Evolutionary conservation across 805 yeast species (phyloP), one percentile per base, ranked within the genome.

Genomic region (Hanseniaspora osmophila): DNA sequence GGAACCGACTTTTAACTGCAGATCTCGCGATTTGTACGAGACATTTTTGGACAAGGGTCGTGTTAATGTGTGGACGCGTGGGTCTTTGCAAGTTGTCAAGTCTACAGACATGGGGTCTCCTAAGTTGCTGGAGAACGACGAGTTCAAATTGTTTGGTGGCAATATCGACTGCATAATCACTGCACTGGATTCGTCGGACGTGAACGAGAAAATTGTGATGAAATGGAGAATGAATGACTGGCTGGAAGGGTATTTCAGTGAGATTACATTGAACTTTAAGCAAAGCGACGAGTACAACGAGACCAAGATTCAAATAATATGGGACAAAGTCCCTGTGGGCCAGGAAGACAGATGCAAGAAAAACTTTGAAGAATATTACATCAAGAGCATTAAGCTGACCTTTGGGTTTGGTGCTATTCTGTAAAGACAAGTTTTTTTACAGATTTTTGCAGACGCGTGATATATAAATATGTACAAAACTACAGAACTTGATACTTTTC

Each of bases 381-480:
- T 92, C 44, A 80, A 81, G 64, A 76, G 95, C 6, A 90, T 92
- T 58, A 92, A 87, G 67, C 60, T 85, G 39, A 82, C 96, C 0
- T 92, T 92, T 63, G 98, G 98, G 1, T 88, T 84, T 61, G 97
- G 97, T 15, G 84, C 92, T n/a, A 94, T 86, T 12, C 68, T 86
- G 54, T 85, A 66, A n/a, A n/a, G n/a, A 48, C 33, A 9, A 30
- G 12, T 12, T 12, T 30, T 30, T 30, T 30, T 30, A 30, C 9
- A 30, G 9, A n/a, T n/a, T n/a, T n/a, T n/a, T n/a, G n/a, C n/a
- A n/a, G n/a, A n/a, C n/a, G n/a, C n/a, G n/a, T 22, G 27, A 22
- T 22, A 22, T 22, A 7, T 22, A 22, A 22, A 7, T 22, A 22
- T 22, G 27, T 22, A 22, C 27, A 22, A 22, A 7, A 22, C 7